These are phyloP conservation scores for Chalciporus chontae DNA, from an alignment of 768 basidiomycete species.

Conservation along the genomic window DNA sequence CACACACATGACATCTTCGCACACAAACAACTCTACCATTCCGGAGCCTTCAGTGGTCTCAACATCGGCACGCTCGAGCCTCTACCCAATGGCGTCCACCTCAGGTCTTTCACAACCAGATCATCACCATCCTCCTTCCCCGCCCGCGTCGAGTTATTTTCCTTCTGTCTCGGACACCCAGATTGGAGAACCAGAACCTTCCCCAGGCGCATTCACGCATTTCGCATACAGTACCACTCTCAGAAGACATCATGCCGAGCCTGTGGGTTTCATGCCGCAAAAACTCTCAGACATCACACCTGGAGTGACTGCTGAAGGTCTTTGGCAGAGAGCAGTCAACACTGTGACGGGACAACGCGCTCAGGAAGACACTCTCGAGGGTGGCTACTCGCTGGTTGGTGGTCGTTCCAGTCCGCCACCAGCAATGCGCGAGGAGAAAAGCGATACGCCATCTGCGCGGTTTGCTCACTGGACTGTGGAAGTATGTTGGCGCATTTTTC, in stretches of 20 bases:
- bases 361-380: constrained; percentile 32
- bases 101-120: constrained; percentile 14
- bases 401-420: constrained; percentile 9
- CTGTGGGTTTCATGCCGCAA: constrained; percentile 35
- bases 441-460: constrained; percentile 59
- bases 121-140: constrained; percentile 43
- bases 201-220: constrained; percentile 64
- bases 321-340: constrained; percentile 44
- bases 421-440: constrained; percentile 29
- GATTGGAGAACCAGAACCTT: constrained; percentile 50
- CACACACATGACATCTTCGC: constrained; percentile 7
- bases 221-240: constrained; percentile 84
- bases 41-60: constrained; percentile 19
- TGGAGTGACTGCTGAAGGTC: constrained; percentile 44
- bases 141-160: constrained; percentile 82
- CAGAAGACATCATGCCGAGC: constrained; percentile 58
- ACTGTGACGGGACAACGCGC: constrained; percentile 28
- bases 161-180: constrained; percentile 50
- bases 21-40: constrained; percentile 3
- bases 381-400: constrained; percentile 35
- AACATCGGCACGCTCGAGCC: constrained; percentile 20
- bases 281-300: constrained; percentile 29
- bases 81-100: constrained; percentile 11
- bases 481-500: constrained; percentile 37
- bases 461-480: constrained; percentile 67